A percentile compares a stretch with the other conserved stretches of the same genome.
Evolutionary conservation across 495 filamentous ascomycete genomes (phyloP).

Genomic region (Neurospora sp.): DNA sequence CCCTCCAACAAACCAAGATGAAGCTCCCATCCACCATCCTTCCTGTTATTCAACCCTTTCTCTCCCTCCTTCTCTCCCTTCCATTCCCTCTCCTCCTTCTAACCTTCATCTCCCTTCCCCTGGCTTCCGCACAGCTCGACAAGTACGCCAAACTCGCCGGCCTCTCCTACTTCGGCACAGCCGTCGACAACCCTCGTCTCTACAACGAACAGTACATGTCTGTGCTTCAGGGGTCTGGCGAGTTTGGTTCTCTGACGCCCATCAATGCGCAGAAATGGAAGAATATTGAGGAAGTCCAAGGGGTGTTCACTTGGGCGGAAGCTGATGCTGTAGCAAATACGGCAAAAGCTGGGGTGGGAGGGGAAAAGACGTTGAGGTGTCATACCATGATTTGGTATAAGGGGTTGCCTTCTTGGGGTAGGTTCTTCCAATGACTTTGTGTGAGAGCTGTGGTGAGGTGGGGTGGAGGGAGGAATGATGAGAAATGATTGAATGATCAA

Average conservation of each 20-base stretch:
- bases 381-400: slow-evolving; percentile 51
- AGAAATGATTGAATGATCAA: not conserved
- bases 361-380: slow-evolving; percentile 36
- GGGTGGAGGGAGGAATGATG: not conserved
- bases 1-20: not conserved
- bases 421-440: not conserved
- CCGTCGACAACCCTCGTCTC: slow-evolving; percentile 45
- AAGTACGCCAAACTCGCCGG: slow-evolving; percentile 39
- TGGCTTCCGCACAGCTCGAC: slow-evolving; percentile 24
- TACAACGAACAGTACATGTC: slow-evolving; percentile 38
- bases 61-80: not conserved
- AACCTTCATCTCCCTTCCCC: not conserved
- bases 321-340: slow-evolving; percentile 39
- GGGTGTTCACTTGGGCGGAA: slow-evolving; percentile 36
- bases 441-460: too few species aligned
- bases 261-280: slow-evolving; percentile 44
- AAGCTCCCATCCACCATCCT: not conserved
- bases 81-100: not conserved
- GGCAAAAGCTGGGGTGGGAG: slow-evolving; percentile 30
- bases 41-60: not conserved
- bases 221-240: slow-evolving; percentile 26
- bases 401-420: slow-evolving; percentile 44
- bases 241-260: slow-evolving; percentile 47
- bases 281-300: slow-evolving; percentile 23
- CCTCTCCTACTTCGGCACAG: slow-evolving; percentile 46